Evolutionary conservation across 2,329 filamentous ascomycete species (phyloP).

Genomic region (Hortaea werneckii): DNA sequence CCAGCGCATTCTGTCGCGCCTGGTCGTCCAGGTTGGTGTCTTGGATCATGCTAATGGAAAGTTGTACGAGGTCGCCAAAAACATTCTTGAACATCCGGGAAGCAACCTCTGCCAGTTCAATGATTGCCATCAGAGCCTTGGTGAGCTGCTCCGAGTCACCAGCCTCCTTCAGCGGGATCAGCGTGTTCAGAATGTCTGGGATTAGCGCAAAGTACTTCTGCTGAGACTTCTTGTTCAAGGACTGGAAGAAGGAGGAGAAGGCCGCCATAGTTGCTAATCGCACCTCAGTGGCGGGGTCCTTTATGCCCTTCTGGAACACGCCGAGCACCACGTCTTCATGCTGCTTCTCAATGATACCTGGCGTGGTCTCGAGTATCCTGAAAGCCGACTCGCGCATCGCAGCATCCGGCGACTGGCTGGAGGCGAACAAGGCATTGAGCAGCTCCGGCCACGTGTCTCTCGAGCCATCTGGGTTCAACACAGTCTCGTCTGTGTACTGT

Average conservation of each 20-base stretch:
- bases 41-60: constrained; percentile 86
- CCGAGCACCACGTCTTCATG: constrained; percentile 82
- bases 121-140: constrained; percentile 79
- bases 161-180: constrained; percentile 86
- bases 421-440: constrained; percentile 72
- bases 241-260: constrained; percentile 92
- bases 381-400: constrained; percentile 87
- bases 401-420: constrained; percentile 75
- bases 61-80: constrained; percentile 88
- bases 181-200: constrained; percentile 84
- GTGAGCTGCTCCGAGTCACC: constrained; percentile 85
- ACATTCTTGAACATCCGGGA: constrained; percentile 95
- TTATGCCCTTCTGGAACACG: constrained; percentile 86
- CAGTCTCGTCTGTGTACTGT: constrained; percentile 73
- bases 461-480: constrained; percentile 19
- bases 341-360: constrained; percentile 89
- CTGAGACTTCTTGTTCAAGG: constrained; percentile 77
- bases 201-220: constrained; percentile 79
- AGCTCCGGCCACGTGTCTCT: constrained; percentile 75
- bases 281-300: constrained; percentile 77
- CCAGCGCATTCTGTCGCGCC: constrained; percentile 85
- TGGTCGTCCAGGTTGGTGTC: constrained; percentile 90
- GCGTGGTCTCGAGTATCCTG: constrained; percentile 89
- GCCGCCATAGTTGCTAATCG: constrained; percentile 92
- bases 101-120: constrained; percentile 87